Base-by-base conservation (phyloP, 2,329 filamentous ascomycete genomes). In the Pseudonectria buxi region DNA sequence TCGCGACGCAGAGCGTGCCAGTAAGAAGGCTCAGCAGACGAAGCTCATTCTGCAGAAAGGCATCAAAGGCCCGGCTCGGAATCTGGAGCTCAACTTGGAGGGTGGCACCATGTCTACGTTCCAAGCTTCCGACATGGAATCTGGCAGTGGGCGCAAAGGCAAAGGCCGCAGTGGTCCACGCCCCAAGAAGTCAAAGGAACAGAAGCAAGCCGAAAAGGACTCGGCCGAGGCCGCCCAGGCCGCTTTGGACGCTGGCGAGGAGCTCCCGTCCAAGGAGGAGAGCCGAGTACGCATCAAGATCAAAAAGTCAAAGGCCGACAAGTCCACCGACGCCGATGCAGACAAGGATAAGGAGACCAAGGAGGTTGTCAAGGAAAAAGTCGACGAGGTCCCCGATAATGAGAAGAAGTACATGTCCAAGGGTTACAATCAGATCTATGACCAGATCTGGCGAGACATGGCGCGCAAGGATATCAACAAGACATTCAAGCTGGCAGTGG, bases 361-460 rank as follows among this genome's bases (percentile, higher is more conserved):
- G 50, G 65, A 71, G 42, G 62, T 42, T 4, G 33, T 33, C 27
- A 71, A 74, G 47, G 72, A 75, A 35, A 72, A 66, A 57, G 61
- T 60, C 28, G 71, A 72, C 37, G 68, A 72, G 18, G 61, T 65
- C 7, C 65, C 68, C 26, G 71, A 75, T 4, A 69, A 76, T 14
- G 74, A 81, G 40, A 73, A 77, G 41, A 74, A 74, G 41, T 92
- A 86, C 62, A 81, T 86, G 47, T 92, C 88, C 33, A 94, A 95
- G 58, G 88, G 86, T 13, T 98, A 94, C 66, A 88, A 94, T 54
- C 89, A 94, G 60, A 90, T 98, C 39, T 95, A 95, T 60, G 89
- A 95, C 54, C 88, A 95, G 60, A 96, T 96, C 47, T 94, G 87
- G 82, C 84, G 90, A 46, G 92, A 98, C 55, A 79, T 98, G 51